Evolutionary conservation across 2,329 filamentous ascomycete species (phyloP).

Genomic region (Cercospora beticola): DNA sequence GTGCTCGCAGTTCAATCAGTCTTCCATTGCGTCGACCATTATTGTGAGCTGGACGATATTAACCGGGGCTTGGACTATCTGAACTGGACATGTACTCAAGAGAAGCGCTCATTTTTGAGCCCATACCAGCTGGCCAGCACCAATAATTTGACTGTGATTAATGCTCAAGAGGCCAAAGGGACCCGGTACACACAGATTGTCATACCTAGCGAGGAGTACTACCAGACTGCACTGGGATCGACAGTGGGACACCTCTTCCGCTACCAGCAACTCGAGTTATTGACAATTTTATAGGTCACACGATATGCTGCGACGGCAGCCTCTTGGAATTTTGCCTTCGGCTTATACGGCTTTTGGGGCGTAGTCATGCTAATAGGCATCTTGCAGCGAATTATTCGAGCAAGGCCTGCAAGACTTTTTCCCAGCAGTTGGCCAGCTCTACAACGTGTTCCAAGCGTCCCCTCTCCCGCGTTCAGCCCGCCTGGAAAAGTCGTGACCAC

Average conservation of each 20-base stretch:
- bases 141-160: neutral
- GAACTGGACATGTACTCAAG: neutral
- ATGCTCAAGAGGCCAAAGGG: neutral
- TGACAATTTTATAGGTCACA: neutral
- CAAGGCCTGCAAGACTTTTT: neutral
- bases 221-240: neutral
- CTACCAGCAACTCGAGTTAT: neutral
- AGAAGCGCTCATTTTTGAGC: neutral
- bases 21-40: neutral
- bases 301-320: neutral
- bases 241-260: neutral
- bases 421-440: neutral
- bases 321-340: neutral
- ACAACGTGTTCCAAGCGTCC: neutral
- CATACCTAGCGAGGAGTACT: neutral
- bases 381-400: slow-evolving; percentile 31
- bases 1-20: neutral
- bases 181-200: neutral
- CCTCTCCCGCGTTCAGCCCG: slow-evolving; percentile 38
- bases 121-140: neutral
- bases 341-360: slow-evolving; percentile 43
- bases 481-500: slow-evolving; percentile 50
- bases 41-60: neutral
- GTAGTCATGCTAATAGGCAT: slow-evolving; percentile 40
- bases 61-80: neutral